Percentiles rank a stretch among this genome's conserved stretches.
Evolutionary conservation across 2,329 filamentous ascomycete species (phyloP).

Genomic region (Fusarium sp.): DNA sequence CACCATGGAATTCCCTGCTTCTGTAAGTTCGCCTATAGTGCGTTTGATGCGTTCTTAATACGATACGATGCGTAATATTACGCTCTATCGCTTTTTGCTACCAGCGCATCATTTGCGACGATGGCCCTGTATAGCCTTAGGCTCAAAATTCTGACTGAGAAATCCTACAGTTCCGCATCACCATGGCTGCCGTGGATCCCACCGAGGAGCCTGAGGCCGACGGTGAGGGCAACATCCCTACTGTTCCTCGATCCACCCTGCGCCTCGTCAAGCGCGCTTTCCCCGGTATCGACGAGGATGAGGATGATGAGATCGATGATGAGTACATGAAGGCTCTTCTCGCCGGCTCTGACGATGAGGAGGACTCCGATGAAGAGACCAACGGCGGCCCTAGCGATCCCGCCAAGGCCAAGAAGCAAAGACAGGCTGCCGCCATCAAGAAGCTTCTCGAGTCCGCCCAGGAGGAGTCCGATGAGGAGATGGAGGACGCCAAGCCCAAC

Average conservation of each 20-base stretch:
- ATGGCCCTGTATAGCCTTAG: background rate
- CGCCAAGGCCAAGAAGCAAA: conserved; percentile 87
- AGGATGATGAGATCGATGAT: conserved; percentile 74
- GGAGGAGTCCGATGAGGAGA: conserved; percentile 74
- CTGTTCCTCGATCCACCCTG: conserved; percentile 82
- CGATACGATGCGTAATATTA: background rate
- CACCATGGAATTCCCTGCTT: conserved; percentile 81
- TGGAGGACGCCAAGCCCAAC: conserved; percentile 75
- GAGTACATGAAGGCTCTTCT: conserved; percentile 70
- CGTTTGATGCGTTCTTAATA: background rate
- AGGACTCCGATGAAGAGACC: conserved; percentile 68
- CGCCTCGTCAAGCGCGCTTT: conserved; percentile 85
- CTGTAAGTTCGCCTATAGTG: conserved; percentile 68
- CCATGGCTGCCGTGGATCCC: conserved; percentile 98
- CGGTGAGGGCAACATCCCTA: conserved; percentile 69
- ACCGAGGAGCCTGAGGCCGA: conserved; percentile 77
- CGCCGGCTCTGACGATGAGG: conserved; percentile 60
- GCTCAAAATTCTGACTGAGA: conserved; percentile 23
- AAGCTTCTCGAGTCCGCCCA: conserved; percentile 78
- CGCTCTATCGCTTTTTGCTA: background rate
- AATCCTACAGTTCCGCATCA: conserved; percentile 84
- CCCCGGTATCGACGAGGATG: conserved; percentile 65
- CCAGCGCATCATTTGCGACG: conserved; percentile 26
- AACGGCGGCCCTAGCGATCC: conserved; percentile 95
- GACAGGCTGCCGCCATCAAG: conserved; percentile 79